phyloP scores from a whole-genome alignment of 1,284 basidiomycete species.

The Spongispora temasekensis region DNA sequence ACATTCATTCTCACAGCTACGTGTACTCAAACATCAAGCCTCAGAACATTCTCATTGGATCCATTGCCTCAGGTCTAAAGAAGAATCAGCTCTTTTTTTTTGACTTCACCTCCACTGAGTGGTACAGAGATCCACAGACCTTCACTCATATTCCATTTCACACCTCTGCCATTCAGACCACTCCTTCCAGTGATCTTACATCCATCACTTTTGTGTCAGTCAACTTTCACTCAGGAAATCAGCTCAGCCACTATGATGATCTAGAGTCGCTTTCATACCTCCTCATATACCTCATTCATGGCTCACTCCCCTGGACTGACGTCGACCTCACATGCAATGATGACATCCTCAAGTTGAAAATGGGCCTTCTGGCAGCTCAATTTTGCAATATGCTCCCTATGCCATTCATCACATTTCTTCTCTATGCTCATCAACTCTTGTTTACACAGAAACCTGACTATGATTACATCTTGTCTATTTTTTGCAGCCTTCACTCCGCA shows the following conservation, averaged over 20 bases:
- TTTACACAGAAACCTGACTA: neutral
- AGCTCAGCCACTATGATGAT: neutral
- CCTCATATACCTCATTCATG: neutral
- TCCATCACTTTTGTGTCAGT: neutral
- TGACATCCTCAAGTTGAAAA: neutral
- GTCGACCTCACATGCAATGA: neutral
- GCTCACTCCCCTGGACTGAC: neutral
- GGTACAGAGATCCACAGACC: neutral
- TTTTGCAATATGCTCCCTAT: no score
- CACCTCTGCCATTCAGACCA: no score
- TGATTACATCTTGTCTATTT: neutral
- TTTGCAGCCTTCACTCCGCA: no score
- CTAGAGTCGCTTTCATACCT: neutral
- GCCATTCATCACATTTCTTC: neutral
- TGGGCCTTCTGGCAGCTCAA: neutral
- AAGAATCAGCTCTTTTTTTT: no score
- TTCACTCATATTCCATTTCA: neutral
- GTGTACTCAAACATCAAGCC: neutral
- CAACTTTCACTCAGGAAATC: neutral
- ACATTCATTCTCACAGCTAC: neutral
- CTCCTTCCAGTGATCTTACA: no score
- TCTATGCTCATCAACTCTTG: neutral
- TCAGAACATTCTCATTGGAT: neutral
- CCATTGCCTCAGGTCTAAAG: no score
- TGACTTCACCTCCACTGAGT: neutral